phyloP scores from a whole-genome alignment of 1,284 basidiomycete genomes.

The Ganoderma sinense region DNA sequence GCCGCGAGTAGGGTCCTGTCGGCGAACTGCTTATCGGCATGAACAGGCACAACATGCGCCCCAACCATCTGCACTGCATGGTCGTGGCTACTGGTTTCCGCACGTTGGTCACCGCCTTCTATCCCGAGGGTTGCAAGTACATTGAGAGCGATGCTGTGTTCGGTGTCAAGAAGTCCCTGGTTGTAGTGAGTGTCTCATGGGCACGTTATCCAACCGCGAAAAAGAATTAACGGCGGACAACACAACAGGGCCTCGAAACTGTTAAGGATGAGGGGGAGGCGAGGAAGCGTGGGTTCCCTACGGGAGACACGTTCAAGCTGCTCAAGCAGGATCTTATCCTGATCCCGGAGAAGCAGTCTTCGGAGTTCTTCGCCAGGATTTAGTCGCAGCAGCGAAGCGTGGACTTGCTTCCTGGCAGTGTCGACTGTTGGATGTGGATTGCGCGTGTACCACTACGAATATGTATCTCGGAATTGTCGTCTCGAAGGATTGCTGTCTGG shows the following conservation, averaged over 20 bases:
- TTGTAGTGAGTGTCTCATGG: slow-evolving; percentile 53
- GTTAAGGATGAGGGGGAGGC: slow-evolving; percentile 62
- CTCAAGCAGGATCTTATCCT: slow-evolving; percentile 70
- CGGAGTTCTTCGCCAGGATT: slow-evolving; percentile 39
- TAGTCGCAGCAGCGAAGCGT: slow-evolving; percentile 37
- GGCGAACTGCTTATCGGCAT: slow-evolving; percentile 66
- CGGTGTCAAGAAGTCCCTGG: slow-evolving; percentile 74
- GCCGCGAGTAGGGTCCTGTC: slow-evolving; percentile 68
- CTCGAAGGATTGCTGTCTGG: background rate
- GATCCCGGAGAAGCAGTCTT: slow-evolving; percentile 59
- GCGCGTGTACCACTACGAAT: background rate
- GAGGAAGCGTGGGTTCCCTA: slow-evolving; percentile 66
- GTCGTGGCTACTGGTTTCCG: slow-evolving; percentile 76
- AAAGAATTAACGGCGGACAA: slow-evolving; percentile 1
- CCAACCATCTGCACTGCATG: slow-evolving; percentile 82
- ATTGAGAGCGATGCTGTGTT: slow-evolving; percentile 79
- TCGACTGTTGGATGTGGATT: background rate
- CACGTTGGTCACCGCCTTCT: slow-evolving; percentile 78
- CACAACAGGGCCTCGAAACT: slow-evolving; percentile 53
- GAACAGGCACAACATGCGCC: slow-evolving; percentile 79
- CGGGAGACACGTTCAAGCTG: slow-evolving; percentile 65
- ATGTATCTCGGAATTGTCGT: background rate
- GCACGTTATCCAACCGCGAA: slow-evolving; percentile 15
- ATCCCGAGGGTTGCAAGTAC: slow-evolving; percentile 75
- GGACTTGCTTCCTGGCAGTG: slow-evolving; percentile 6